phyloP scores from a whole-genome alignment of 177 flowering plant genomes.

The Vitis hybrid region DNA sequence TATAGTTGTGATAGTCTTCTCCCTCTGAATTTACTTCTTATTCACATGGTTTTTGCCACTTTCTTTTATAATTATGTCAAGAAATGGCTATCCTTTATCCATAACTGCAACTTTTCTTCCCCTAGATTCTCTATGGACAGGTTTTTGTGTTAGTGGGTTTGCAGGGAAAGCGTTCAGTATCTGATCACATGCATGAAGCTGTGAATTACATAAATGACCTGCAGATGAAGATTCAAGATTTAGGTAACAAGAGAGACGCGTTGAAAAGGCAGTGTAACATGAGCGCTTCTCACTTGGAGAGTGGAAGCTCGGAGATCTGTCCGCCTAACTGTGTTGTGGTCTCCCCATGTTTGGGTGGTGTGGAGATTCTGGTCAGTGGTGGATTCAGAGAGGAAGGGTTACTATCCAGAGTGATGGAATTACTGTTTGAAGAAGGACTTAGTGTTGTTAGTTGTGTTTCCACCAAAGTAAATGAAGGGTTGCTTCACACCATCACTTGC shows the following conservation, averaged over 20 bases:
- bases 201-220: conserved; percentile 28
- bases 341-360: conserved; percentile 18
- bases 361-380: conserved; percentile 35
- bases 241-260: conserved; percentile 22
- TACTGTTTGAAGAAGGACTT: conserved; percentile 40
- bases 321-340: conserved; percentile 2
- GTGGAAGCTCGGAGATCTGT: background rate
- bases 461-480: conserved; percentile 27
- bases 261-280: background rate
- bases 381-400: conserved; percentile 16
- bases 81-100: too few species aligned
- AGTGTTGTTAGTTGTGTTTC: conserved; percentile 34
- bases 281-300: background rate
- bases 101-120: too few species aligned
- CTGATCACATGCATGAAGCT: conserved; percentile 35
- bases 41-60: too few species aligned
- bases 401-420: conserved; percentile 34
- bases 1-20: too few species aligned
- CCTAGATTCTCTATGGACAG: too few species aligned
- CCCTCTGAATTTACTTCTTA: too few species aligned
- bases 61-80: too few species aligned
- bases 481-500: conserved; percentile 31
- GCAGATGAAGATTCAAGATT: conserved; percentile 16
- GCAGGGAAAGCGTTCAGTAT: conserved; percentile 37
- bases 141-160: conserved; percentile 3